These are phyloP conservation scores for Gremmenia infestans DNA, from an alignment of 2,329 filamentous ascomycete genomes.

Conservation along the genomic window DNA sequence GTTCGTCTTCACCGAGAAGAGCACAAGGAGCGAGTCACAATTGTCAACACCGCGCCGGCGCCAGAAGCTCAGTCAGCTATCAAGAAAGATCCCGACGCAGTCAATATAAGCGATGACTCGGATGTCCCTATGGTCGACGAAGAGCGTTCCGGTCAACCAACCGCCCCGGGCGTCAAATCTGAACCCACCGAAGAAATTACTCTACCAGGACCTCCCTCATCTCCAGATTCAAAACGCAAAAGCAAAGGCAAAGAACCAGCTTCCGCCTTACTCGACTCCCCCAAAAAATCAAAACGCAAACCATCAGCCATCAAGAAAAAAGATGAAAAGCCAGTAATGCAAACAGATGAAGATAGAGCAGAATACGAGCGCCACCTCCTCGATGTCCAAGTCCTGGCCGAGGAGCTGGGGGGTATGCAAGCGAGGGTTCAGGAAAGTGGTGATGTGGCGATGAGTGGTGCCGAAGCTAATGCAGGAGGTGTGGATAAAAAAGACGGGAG, in stretches of 20 bases:
- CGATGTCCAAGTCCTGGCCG: constrained; percentile 40
- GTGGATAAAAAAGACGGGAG: constrained; percentile 43
- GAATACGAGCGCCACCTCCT: constrained; percentile 45
- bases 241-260: constrained; percentile 6
- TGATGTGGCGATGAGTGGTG: constrained; percentile 31
- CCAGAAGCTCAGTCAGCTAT: constrained; percentile 7
- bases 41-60: constrained; percentile 22
- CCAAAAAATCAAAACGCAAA: constrained; percentile 1
- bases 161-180: not conserved
- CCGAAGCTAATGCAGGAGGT: not conserved
- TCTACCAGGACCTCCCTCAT: not conserved
- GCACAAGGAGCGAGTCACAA: constrained; percentile 27
- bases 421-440: constrained; percentile 33
- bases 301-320: constrained; percentile 7
- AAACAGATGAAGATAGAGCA: constrained; percentile 47
- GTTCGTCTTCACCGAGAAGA: constrained; percentile 28
- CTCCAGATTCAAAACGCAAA: constrained; percentile 10
- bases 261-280: not conserved
- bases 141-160: not conserved
- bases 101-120: constrained; percentile 7
- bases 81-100: not conserved
- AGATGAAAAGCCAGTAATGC: constrained; percentile 37
- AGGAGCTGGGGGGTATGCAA: constrained; percentile 41
- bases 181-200: not conserved
- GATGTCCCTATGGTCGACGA: constrained; percentile 15